phyloP scores from a whole-genome alignment of 202 grass and related monocot genomes.

The Miscanthus sacchariflorus region DNA sequence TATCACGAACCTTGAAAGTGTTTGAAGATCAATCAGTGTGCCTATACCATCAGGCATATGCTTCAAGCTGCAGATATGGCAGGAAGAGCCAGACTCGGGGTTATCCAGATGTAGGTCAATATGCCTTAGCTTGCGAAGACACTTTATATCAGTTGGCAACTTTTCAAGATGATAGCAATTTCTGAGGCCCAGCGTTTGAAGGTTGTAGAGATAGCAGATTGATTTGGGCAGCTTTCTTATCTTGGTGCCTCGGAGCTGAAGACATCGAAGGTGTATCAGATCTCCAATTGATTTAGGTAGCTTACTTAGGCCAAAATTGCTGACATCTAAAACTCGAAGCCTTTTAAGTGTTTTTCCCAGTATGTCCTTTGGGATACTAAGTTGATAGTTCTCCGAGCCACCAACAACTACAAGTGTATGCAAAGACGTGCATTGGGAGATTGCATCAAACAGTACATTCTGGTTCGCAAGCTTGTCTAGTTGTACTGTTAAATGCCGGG shows the following conservation, averaged over 20 bases:
- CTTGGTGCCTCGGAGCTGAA: slow-evolving; percentile 52
- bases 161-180: slow-evolving; percentile 54
- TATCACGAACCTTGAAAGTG: slow-evolving; percentile 53
- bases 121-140: slow-evolving; percentile 39
- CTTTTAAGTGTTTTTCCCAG: slow-evolving; percentile 5
- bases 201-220: slow-evolving; percentile 46
- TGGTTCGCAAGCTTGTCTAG: too few relatives aligned
- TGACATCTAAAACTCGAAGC: slow-evolving; percentile 53
- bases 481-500: too few relatives aligned
- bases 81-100: not conserved
- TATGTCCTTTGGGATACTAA: not conserved
- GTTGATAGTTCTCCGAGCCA: too few relatives aligned
- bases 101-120: slow-evolving; percentile 47
- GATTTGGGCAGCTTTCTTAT: slow-evolving; percentile 43
- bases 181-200: slow-evolving; percentile 58
- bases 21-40: slow-evolving; percentile 42
- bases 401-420: slow-evolving; percentile 48
- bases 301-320: slow-evolving; percentile 28
- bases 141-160: slow-evolving; percentile 37
- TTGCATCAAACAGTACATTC: too few relatives aligned
- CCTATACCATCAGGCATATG: slow-evolving; percentile 59
- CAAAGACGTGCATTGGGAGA: not conserved
- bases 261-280: slow-evolving; percentile 63
- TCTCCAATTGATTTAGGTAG: slow-evolving; percentile 52
- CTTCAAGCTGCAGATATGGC: not conserved